Conservation (phyloP, 768 basidiomycete genomes). For the Rhodotorula toruloides region DNA sequence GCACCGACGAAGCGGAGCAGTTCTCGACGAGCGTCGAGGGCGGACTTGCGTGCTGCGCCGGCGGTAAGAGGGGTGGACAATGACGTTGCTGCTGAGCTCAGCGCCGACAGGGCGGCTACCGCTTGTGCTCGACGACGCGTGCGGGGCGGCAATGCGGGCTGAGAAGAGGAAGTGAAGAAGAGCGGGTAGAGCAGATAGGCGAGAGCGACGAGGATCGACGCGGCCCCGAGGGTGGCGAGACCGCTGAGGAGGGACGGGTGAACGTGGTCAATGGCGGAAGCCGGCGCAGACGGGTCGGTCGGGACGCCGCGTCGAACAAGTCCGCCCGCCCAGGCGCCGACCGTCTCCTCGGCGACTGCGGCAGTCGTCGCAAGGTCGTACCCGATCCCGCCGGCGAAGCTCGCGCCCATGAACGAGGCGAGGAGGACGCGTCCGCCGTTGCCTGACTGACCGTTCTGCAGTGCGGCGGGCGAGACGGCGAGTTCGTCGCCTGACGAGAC, state of each 20-base stretch:
- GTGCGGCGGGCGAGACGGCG: conserved; percentile 19
- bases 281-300: background rate
- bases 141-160: background rate
- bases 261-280: conserved; percentile 7
- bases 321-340: conserved; percentile 22
- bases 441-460: background rate
- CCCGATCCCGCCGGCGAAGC: conserved; percentile 38
- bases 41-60: background rate
- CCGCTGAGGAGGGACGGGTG: conserved; percentile 38
- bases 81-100: background rate
- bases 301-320: conserved; percentile 20
- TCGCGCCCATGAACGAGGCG: conserved; percentile 39
- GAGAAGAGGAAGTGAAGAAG: background rate
- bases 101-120: conserved; percentile 13
- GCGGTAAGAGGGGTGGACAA: background rate
- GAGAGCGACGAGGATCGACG: conserved; percentile 15
- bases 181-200: conserved; percentile 26
- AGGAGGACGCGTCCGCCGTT: conserved; percentile 25
- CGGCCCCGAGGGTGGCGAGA: conserved; percentile 34
- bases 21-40: conserved; percentile 20
- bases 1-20: conserved; percentile 25
- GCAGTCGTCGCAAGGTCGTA: conserved; percentile 24
- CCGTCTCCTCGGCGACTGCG: conserved; percentile 19
- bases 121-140: conserved; percentile 6
- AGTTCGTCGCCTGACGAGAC: conserved; percentile 19